Percentiles rank a stretch among this genome's conserved stretches.
These are phyloP conservation scores for Nannizziopsis arthrosporioides DNA, from an alignment of 2,329 filamentous ascomycete species.

Conservation along the genomic window DNA sequence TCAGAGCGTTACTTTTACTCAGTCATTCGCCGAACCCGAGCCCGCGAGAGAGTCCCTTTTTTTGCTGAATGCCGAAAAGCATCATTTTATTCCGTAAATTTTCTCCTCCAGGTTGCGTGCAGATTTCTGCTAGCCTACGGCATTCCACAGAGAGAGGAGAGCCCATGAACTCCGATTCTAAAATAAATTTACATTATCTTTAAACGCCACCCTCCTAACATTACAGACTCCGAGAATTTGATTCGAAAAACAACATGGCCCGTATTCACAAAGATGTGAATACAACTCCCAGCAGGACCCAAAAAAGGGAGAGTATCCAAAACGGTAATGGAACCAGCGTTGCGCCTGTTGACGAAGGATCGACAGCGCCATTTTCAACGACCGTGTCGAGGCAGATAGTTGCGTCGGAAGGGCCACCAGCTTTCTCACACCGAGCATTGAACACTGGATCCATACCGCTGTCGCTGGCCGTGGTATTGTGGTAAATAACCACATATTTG, in stretches of 20 bases:
- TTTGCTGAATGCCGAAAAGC: neutral
- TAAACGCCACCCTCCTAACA: too few relatives aligned
- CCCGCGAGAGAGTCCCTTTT: too few relatives aligned
- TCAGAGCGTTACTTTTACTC: too few relatives aligned
- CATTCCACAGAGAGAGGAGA: too few relatives aligned
- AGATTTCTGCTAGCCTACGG: neutral
- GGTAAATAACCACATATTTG: slow-evolving; percentile 19
- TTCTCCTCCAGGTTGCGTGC: neutral
- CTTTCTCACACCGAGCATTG: slow-evolving; percentile 15
- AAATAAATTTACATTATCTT: too few relatives aligned
- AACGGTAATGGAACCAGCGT: slow-evolving; percentile 10
- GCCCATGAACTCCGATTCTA: too few relatives aligned
- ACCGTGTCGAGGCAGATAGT: slow-evolving; percentile 16
- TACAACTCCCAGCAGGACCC: slow-evolving; percentile 10
- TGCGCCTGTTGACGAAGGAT: slow-evolving; percentile 13
- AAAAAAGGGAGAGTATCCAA: slow-evolving; percentile 13
- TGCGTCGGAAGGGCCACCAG: slow-evolving; percentile 18
- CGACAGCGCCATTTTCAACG: slow-evolving; percentile 12
- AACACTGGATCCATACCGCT: slow-evolving; percentile 13
- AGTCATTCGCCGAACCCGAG: too few relatives aligned
- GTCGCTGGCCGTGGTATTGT: slow-evolving; percentile 19
- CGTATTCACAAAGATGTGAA: slow-evolving; percentile 3
- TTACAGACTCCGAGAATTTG: too few relatives aligned
- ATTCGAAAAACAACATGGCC: neutral
- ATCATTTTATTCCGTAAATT: neutral